Evolutionary conservation across 1,284 basidiomycete species (phyloP), one percentile per base, ranked within the genome.

Genomic region (Boletus smithii): DNA sequence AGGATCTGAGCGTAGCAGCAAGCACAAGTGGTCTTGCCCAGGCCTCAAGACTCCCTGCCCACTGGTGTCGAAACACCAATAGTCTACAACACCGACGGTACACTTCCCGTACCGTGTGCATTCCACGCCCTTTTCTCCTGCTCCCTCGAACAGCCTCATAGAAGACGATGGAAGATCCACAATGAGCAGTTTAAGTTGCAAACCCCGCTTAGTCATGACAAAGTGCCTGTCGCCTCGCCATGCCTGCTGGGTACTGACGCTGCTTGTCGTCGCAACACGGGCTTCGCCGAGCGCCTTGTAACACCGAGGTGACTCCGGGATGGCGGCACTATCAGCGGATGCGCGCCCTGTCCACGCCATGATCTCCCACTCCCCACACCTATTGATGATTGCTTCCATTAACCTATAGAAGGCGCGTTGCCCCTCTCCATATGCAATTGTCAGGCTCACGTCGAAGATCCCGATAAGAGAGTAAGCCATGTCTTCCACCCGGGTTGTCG

Each of bases 371-470:
- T 64, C 62, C 5, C 48, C 63, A n/a, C 59, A 60, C 27, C 60
- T 52, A 30, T 53, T 48, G 31, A 64, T 49, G 37, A 64, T 62
- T 1, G 58, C 51, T 17, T 68, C 66, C 59, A 67, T 60, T 44
- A 67, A 29, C 38, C 62, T 52, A 26, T 54, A 48, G 23, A 67
- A 67, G 4, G 62, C 62, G 4, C 66, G 62, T 29, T 56, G 50
- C 1, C 66, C 64, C 27, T 64, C 62, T 17, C 62, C 62, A n/a
- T 64, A 68, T 16, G 66, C 64, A 14, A 68, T 54, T 26, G 65
- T 54, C 47, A 68, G 33, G 54, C 64, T 64, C 34, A 64, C 54
- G 11, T 64, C 66, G 10, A 68, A 64, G 24, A 68, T 32, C 14
- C 62, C 62, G 32, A 64, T 64, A 26, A 68, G 66, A 38, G 34